Base-by-base conservation (phyloP, 2,329 filamentous ascomycete genomes). In the Raffaelea arxii region DNA sequence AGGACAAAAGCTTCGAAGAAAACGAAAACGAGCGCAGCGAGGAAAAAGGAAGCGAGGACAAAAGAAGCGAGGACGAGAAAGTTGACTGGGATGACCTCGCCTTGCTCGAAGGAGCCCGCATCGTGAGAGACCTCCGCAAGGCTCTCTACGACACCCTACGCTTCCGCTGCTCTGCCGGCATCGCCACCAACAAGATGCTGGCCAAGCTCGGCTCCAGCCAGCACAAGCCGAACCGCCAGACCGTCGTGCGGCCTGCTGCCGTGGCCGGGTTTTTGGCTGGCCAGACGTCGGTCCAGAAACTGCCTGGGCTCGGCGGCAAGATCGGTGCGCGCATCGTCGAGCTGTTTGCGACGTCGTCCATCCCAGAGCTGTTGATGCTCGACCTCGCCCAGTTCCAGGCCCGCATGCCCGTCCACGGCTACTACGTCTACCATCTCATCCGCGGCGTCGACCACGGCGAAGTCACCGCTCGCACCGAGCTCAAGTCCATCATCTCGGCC, bases 21-120 rank as follows among this genome's bases (percentile, higher is more conserved):
- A 14, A 38, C 7, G n/a, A 25, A 25, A 36, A 25, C 22, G 16
- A 44, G 4, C 11, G 11, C 43, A 38, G 22, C 27, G 6, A 37
- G 32, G 25, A 21, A 6, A 4, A 22, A 7, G 18, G 11, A 16
- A 18, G 23, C 4, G 9, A 23, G 14, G 42, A 30, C 24, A n/a
- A 25, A 10, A 22, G 14, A 3, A 32, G 19, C 18, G 24, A 35
- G 19, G 14, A 4, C 14, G 24, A 84, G 54, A 84, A 94, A 58
- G 87, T 88, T 1, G 92, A 98, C 65, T 98, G 92, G 92, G 91
- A 98, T 62, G 92, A 98, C 68, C 75, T 97, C 53, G 85, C 79
- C 16, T 85, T 94, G 60, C 71, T 87, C 25, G 79, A 96, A 57
- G 92, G 86, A 0, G 90, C 89, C 2, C 89, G 96, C 59, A 92